Percentiles rank a stretch among this genome's conserved stretches.
Evolutionary conservation across 1,284 basidiomycete species (phyloP).

Genomic region (Testicularia cyperi): DNA sequence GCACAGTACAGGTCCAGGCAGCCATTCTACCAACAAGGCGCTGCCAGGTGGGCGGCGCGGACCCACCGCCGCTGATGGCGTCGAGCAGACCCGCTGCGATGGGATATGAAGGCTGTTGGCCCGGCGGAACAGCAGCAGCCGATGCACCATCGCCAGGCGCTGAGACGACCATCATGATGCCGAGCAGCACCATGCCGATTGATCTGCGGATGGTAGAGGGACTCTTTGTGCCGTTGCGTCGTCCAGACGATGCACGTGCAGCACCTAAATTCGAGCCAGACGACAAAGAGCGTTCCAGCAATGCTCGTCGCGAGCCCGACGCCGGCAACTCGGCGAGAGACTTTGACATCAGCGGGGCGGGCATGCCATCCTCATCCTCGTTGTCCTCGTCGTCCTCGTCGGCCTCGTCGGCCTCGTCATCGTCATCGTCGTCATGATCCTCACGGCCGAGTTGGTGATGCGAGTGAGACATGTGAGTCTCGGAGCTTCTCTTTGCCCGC

Average conservation of each 20-base stretch:
- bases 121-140: too few relatives aligned
- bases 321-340: too few relatives aligned
- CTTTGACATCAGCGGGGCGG: too few relatives aligned
- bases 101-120: too few relatives aligned
- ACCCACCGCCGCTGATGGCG: neutral
- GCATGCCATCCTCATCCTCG: constrained; percentile 3
- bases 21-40: constrained; percentile 47
- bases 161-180: constrained; percentile 21
- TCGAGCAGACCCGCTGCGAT: constrained; percentile 1
- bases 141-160: constrained; percentile 1
- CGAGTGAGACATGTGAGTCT: constrained; percentile 18
- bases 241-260: neutral
- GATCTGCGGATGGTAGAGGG: constrained; percentile 22
- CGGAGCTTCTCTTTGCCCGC: too few relatives aligned
- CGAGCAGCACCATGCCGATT: constrained; percentile 31
- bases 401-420: neutral
- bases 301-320: neutral
- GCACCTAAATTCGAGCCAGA: constrained; percentile 1
- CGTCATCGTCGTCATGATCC: neutral
- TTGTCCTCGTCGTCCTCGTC: neutral
- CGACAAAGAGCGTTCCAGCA: constrained; percentile 1
- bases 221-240: constrained; percentile 15
- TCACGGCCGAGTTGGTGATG: constrained; percentile 21
- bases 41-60: constrained; percentile 3
- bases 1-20: constrained; percentile 55